Evolutionary conservation across 2,329 filamentous ascomycete species (phyloP), one percentile per base, ranked within the genome.

Genomic region (Incumbomyces lentus): DNA sequence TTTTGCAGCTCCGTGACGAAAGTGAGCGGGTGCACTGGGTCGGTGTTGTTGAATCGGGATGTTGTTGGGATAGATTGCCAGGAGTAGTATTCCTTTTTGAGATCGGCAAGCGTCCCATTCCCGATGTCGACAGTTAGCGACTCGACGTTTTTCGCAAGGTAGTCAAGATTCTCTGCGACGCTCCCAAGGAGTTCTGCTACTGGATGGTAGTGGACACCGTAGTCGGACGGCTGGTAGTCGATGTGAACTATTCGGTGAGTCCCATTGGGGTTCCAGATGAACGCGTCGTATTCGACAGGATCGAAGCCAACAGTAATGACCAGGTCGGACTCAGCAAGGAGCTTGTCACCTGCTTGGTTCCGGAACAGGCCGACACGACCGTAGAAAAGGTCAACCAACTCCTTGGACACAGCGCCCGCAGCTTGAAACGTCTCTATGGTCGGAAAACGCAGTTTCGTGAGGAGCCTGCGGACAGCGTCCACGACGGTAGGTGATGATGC

Each of bases 371-470:
- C 70, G 6, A 73, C 64, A 3, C 70, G 60, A 8, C 70, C 70
- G 51, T 64, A 71, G 60, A 71, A 73, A 7, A 71, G 59, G 39
- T 68, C 63, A 8, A 51, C 52, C 6, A 70, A 60, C 17, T 69
- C 65, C 46, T 65, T 58, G 3, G 67, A 64, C 12, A 73, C 64
- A 11, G 68, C 68, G 6, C 70, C 70, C 1, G 70, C 70, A 1
- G 70, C 70, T 56, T 73, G 69, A 56, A 73, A 73, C 0, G 70
- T 73, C 56, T 73, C 70, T n/a, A 73, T 62, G 1, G 71, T 68
- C 1, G 69, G 68, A 6, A 72, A 62, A 1, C 66, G 66, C 50
- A 65, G 62, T 39, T 63, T 65, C 6, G 56, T 54, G 7, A 72
- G 60, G 40, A 72, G 65, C 0, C 60, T 55, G 8, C 68, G 68